phyloP scores from a whole-genome alignment of 139 green algal species.

The Haematococcus lacustris region DNA sequence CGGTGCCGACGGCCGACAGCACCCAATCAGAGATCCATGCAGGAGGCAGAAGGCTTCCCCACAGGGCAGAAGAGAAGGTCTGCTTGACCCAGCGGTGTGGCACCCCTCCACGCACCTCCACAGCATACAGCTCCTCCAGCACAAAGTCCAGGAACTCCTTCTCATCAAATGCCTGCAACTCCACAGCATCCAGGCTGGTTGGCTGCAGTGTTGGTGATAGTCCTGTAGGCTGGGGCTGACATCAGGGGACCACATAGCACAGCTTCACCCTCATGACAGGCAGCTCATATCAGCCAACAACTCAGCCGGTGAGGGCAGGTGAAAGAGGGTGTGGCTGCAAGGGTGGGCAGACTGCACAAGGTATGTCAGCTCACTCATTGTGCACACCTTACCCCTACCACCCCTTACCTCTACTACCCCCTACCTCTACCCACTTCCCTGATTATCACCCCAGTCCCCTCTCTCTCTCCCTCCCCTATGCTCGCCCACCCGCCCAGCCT shows the following conservation, averaged over 20 bases:
- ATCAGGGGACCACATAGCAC: neutral
- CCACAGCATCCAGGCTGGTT: neutral
- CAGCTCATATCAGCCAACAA: neutral
- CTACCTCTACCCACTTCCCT: neutral
- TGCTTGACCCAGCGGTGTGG: neutral
- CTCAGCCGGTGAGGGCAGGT: too few relatives aligned
- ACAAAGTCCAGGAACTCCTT: constrained; percentile 18
- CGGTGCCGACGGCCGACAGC: neutral
- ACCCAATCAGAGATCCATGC: neutral
- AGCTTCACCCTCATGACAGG: neutral
- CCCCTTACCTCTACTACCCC: neutral
- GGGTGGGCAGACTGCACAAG: too few relatives aligned
- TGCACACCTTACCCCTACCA: neutral
- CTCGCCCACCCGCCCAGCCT: constrained; percentile 8
- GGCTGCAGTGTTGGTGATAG: neutral
- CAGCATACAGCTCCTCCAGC: neutral
- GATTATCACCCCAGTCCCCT: neutral
- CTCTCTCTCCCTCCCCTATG: neutral
- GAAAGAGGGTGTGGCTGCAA: too few relatives aligned
- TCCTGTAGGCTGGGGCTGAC: neutral
- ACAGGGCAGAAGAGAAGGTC: too few relatives aligned
- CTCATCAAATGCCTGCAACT: constrained; percentile 27
- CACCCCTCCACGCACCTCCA: neutral
- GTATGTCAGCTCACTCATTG: neutral
- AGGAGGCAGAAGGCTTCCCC: too few relatives aligned